These are phyloP conservation scores for Debaryomycetaceae sp. DNA, from an alignment of 1,139 yeast genomes.

Conservation along the genomic window DNA sequence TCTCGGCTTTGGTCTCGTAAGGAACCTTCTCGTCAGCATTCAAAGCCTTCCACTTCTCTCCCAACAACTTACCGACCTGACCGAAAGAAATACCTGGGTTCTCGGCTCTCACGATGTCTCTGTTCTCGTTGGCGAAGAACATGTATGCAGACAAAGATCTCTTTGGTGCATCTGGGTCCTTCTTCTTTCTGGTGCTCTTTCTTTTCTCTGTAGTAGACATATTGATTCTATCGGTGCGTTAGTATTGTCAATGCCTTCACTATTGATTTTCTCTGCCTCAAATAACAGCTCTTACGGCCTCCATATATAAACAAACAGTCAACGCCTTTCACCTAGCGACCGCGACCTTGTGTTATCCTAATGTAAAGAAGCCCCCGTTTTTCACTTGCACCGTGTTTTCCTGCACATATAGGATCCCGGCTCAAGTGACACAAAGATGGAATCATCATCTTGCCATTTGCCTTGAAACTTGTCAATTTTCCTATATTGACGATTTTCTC, in stretches of 20 bases:
- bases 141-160: conserved; percentile 96
- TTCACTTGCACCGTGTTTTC: background rate
- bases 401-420: background rate
- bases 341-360: background rate
- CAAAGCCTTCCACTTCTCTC: conserved; percentile 95
- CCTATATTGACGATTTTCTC: background rate
- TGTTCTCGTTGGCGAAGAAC: conserved; percentile 97
- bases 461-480: background rate
- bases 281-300: no score
- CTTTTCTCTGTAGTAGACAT: conserved; percentile 39
- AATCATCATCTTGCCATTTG: background rate
- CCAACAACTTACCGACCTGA: conserved; percentile 86
- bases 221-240: conserved; percentile 4
- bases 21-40: conserved; percentile 78
- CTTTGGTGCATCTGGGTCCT: conserved; percentile 99
- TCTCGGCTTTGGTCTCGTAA: conserved; percentile 88
- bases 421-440: background rate
- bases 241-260: conserved; percentile 4
- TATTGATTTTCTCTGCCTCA: no score
- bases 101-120: conserved; percentile 91
- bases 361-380: background rate
- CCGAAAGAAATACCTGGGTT: conserved; percentile 94
- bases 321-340: no score
- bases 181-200: conserved; percentile 50
- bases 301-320: no score